A percentile compares a stretch with the other conserved stretches of the same genome.
phyloP scores from a whole-genome alignment of 345 rosid genomes.

The Clausena lansium region DNA sequence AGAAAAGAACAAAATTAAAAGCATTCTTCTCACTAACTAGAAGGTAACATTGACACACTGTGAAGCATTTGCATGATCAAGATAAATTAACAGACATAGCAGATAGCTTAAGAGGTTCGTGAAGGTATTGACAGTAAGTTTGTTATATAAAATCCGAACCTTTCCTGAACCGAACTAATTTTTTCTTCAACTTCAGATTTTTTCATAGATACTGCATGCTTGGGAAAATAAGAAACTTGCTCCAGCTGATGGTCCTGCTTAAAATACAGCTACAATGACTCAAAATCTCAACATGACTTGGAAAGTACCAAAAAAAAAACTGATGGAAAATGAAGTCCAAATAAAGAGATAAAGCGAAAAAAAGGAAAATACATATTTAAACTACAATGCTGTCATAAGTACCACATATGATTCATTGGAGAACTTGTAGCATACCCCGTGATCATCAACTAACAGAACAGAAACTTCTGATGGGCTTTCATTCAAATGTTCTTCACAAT shows the following conservation, averaged over 20 bases:
- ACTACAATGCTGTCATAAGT: slow-evolving; percentile 15
- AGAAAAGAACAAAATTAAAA: background rate
- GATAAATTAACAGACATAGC: slow-evolving; percentile 2
- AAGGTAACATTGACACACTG: background rate
- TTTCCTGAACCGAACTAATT: slow-evolving; percentile 43
- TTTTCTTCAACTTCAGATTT: slow-evolving; percentile 36
- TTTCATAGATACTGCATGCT: slow-evolving; percentile 21
- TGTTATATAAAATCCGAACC: slow-evolving; percentile 41
- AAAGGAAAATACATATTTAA: slow-evolving; percentile 4
- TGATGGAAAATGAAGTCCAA: background rate
- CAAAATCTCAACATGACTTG: background rate
- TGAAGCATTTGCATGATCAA: background rate
- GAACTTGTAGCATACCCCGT: slow-evolving; percentile 27
- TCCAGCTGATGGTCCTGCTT: slow-evolving; percentile 44
- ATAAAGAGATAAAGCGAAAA: slow-evolving; percentile 4
- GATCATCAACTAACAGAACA: slow-evolving; percentile 27
- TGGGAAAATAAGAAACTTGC: slow-evolving; percentile 33
- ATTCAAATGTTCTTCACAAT: slow-evolving; percentile 27
- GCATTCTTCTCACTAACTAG: background rate
- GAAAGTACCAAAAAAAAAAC: background rate
- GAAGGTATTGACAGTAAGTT: background rate
- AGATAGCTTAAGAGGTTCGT: background rate
- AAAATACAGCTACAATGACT: slow-evolving; percentile 23
- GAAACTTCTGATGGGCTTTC: slow-evolving; percentile 32
- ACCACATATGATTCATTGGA: slow-evolving; percentile 34